A percentile compares a stretch with the other conserved stretches of the same genome.
phyloP scores from a whole-genome alignment of 176 grass and related monocot species.

The Carex scoparia region DNA sequence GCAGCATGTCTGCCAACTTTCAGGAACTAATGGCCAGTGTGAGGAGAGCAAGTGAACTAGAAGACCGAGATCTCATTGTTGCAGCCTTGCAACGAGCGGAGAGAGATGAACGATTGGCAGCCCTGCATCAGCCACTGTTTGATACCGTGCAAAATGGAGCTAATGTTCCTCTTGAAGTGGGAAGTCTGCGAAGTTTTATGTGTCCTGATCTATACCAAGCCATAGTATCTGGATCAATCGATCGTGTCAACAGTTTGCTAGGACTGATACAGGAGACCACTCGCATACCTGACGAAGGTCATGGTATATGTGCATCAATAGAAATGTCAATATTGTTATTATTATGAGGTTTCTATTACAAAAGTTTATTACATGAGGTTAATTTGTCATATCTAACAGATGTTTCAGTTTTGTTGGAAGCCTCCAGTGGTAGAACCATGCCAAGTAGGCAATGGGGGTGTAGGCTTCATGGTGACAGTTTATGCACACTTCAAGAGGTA shows the following conservation, averaged over 20 bases:
- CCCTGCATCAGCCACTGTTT: not conserved
- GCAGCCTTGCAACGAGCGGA: not conserved
- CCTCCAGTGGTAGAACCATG: not conserved
- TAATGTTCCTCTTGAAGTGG: not conserved
- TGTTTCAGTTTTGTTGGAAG: not conserved
- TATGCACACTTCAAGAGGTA: conserved; percentile 15
- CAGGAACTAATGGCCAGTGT: not conserved
- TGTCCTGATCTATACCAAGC: not conserved
- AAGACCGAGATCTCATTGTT: not conserved
- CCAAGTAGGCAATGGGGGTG: not conserved
- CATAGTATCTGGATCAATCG: not conserved
- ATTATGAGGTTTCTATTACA: not conserved
- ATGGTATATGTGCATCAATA: not conserved
- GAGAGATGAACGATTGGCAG: not conserved
- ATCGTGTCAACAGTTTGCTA: not conserved
- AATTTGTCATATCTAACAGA: not conserved
- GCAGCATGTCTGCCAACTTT: not conserved
- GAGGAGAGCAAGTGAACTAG: not conserved
- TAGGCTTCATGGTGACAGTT: not conserved
- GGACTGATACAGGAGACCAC: not conserved
- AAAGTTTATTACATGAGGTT: not conserved
- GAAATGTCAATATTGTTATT: not conserved
- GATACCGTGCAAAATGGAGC: not conserved
- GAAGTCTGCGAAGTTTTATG: not conserved
- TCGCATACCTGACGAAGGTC: not conserved